Evolutionary conservation across 805 yeast species (phyloP).

Genomic region (Wickerhamiella bombiphila): DNA sequence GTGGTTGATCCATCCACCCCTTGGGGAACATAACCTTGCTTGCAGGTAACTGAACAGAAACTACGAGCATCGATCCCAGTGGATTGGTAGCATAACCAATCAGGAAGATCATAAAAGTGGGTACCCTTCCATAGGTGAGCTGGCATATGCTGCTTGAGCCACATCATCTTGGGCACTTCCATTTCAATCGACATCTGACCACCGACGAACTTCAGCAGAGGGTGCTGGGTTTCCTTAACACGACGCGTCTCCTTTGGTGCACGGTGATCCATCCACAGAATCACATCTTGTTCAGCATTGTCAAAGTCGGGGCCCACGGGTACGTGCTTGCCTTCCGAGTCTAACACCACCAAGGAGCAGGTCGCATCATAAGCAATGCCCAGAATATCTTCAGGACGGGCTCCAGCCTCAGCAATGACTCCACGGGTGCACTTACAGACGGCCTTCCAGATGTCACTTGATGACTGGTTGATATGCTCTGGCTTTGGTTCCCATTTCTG

Average conservation of each 20-base stretch:
- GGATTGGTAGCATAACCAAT: conserved; percentile 80
- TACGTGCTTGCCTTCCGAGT: conserved; percentile 55
- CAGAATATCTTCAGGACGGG: conserved; percentile 49
- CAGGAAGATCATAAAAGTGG: conserved; percentile 86
- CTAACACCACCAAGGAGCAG: conserved; percentile 77
- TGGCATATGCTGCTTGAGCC: conserved; percentile 82
- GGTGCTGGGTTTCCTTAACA: conserved; percentile 70
- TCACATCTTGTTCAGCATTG: conserved; percentile 61
- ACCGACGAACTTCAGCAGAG: conserved; percentile 80
- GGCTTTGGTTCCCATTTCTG: conserved; percentile 36
- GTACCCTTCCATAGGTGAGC: conserved; percentile 38
- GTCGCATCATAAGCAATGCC: conserved; percentile 98
- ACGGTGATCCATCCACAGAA: conserved; percentile 98
- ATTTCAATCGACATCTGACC: conserved; percentile 96
- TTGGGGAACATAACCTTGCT: conserved; percentile 84
- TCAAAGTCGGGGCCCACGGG: conserved; percentile 86
- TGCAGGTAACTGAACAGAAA: conserved; percentile 82
- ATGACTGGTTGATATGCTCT: conserved; percentile 59
- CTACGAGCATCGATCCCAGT: conserved; percentile 80
- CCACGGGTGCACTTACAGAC: conserved; percentile 65
- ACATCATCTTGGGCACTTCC: conserved; percentile 94
- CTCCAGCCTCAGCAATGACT: conserved; percentile 58
- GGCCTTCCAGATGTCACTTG: conserved; percentile 82
- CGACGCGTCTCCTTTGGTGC: conserved; percentile 67
- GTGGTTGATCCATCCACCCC: conserved; percentile 76